Percentiles rank a stretch among this genome's conserved stretches.
phyloP scores from a whole-genome alignment of 2,329 filamentous ascomycete species.

The Iodosphaeria phyllophila region DNA sequence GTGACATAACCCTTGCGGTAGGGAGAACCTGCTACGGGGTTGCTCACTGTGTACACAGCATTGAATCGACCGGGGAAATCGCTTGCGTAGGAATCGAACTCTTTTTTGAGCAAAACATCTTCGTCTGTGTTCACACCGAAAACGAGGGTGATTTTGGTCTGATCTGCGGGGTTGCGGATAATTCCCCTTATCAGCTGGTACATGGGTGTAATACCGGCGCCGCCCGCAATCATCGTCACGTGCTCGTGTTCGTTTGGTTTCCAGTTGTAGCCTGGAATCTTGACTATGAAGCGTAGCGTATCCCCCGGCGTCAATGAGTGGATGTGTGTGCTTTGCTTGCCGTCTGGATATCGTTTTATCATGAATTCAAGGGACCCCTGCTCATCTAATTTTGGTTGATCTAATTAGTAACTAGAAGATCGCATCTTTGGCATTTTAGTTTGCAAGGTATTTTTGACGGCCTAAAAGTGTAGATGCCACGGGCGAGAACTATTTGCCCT shows the following conservation, averaged over 20 bases:
- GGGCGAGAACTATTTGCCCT: background rate
- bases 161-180: conserved; percentile 39
- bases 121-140: conserved; percentile 47
- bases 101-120: conserved; percentile 38
- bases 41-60: conserved; percentile 37
- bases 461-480: background rate
- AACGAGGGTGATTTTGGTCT: conserved; percentile 43
- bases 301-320: conserved; percentile 46
- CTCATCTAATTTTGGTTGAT: conserved; percentile 21
- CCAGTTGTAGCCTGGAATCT: conserved; percentile 35
- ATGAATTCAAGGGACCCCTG: conserved; percentile 42
- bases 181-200: conserved; percentile 46
- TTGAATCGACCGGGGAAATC: conserved; percentile 34
- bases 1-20: conserved; percentile 38
- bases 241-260: conserved; percentile 27
- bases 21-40: conserved; percentile 19
- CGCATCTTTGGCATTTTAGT: too few species aligned
- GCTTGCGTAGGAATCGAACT: conserved; percentile 31
- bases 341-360: conserved; percentile 49
- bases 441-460: too few species aligned
- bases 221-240: conserved; percentile 50
- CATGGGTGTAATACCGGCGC: conserved; percentile 54
- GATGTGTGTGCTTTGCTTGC: conserved; percentile 45
- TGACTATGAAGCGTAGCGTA: conserved; percentile 34
- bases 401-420: too few species aligned